These are phyloP conservation scores for Triangularia setosa DNA, from an alignment of 2,329 filamentous ascomycete genomes.

Conservation along the genomic window DNA sequence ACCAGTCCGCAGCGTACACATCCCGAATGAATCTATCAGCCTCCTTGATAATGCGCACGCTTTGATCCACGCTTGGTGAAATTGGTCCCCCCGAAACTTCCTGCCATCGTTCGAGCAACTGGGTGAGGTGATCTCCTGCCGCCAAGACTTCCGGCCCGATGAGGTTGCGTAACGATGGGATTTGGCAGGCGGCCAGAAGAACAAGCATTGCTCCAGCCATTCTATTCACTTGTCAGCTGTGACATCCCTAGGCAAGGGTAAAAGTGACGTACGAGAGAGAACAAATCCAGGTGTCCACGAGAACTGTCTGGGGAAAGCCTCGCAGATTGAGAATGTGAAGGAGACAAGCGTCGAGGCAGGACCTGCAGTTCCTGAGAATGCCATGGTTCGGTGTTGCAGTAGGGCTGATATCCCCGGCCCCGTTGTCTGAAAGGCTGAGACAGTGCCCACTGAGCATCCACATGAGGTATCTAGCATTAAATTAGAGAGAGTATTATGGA, in stretches of 20 bases:
- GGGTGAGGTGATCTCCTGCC: constrained; percentile 40
- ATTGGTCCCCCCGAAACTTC: constrained; percentile 34
- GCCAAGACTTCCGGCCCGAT: constrained; percentile 37
- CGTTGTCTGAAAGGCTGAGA: constrained; percentile 5
- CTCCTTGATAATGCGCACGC: constrained; percentile 43
- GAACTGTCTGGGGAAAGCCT: constrained; percentile 46
- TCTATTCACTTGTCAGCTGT: constrained; percentile 26
- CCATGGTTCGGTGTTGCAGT: constrained; percentile 21
- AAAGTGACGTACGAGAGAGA: constrained; percentile 42
- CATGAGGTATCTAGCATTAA: constrained; percentile 35
- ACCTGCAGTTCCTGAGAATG: constrained; percentile 39
- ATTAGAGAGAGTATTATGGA: neutral
- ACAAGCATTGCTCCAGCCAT: constrained; percentile 50
- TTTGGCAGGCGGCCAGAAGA: constrained; percentile 41
- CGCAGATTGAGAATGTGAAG: constrained; percentile 47
- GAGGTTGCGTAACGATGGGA: constrained; percentile 36
- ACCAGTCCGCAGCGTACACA: neutral
- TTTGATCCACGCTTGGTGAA: constrained; percentile 46
- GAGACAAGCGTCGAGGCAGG: constrained; percentile 45
- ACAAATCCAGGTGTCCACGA: constrained; percentile 54
- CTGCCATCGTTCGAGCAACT: constrained; percentile 41
- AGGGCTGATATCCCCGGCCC: neutral
- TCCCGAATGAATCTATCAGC: constrained; percentile 40
- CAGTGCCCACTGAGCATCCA: constrained; percentile 42
- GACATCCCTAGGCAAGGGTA: neutral